Percentiles rank a stretch among this genome's conserved stretches.
Conservation (phyloP, 495 filamentous ascomycete species). For the Neurospora intermedia region DNA sequence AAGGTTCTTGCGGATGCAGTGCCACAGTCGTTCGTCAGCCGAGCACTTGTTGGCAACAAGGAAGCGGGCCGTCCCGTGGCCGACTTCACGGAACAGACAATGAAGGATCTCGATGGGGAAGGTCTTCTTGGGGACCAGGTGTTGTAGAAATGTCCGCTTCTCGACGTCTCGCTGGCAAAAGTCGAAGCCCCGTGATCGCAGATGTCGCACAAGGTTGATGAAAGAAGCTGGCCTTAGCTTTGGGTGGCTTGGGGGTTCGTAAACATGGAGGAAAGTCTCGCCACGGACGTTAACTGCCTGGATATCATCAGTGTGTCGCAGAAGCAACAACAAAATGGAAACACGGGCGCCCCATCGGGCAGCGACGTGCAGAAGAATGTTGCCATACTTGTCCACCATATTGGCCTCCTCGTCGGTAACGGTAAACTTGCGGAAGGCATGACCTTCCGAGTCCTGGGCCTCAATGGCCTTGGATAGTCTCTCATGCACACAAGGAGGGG, state of each 20-base stretch:
- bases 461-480: slow-evolving; percentile 20
- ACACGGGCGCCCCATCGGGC: slow-evolving; percentile 24
- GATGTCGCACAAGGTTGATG: slow-evolving; percentile 19
- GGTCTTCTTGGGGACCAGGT: slow-evolving; percentile 15
- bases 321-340: slow-evolving; percentile 18
- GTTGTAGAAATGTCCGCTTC: slow-evolving; percentile 22
- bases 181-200: slow-evolving; percentile 22
- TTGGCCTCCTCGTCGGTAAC: slow-evolving; percentile 23
- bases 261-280: slow-evolving; percentile 25
- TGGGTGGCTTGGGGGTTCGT: slow-evolving; percentile 18
- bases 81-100: slow-evolving; percentile 21
- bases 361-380: slow-evolving; percentile 23
- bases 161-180: slow-evolving; percentile 24
- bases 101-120: slow-evolving; percentile 23
- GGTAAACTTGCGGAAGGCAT: slow-evolving; percentile 16
- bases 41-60: slow-evolving; percentile 21
- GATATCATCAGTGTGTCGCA: slow-evolving; percentile 21
- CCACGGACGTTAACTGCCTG: slow-evolving; percentile 21
- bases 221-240: slow-evolving; percentile 19
- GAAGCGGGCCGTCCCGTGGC: slow-evolving; percentile 22
- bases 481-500: slow-evolving; percentile 16
- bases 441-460: slow-evolving; percentile 14
- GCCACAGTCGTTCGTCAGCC: slow-evolving; percentile 18
- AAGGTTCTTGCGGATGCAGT: slow-evolving; percentile 22
- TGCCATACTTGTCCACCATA: slow-evolving; percentile 20